Base-by-base conservation (phyloP, 2,329 filamentous ascomycete genomes). In the Sarocladium kiliense region DNA sequence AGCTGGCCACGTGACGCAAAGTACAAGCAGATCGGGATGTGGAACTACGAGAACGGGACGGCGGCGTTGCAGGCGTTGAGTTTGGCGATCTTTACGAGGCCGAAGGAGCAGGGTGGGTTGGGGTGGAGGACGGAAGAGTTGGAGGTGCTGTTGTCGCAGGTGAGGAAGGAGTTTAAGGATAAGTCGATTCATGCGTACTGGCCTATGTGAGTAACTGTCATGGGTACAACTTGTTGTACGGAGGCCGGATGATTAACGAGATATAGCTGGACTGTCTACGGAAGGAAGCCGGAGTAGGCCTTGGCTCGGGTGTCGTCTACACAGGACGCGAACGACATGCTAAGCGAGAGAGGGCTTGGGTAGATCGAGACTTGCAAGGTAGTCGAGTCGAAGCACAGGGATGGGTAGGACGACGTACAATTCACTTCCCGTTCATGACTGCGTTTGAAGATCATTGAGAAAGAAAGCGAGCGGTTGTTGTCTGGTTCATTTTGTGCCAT, bases 1-100 rank as follows among this genome's bases (percentile, higher is more conserved):
- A 64, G 70, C 9, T 84, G 80, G 79, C 74, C 79, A 0, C 75
- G 74, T 44, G 74, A 80, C 39, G 68, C 70, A 6, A 73, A 74
- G 30, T 71, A 77, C 51, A 84, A 82, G 62, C 73, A 81, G 53
- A 62, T 81, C 1, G 79, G 79, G 67, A 59, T 19, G 60, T 71
- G 66, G 64, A 66, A 61, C 16, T 65, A 63, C 25, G 63, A 69
- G 5, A 69, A 71, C 30, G 63, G 72, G 18, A 64, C 64, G 0
- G 63, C 61, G 3, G 71, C 66, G 2, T 58, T 71, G 1, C 68
- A 70, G 0, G 71, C 67, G 0, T 60, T 74, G 11, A 72, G 66
- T 16, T 61, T 73, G 54, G 68, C 66, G 0, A 58, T 74, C 1
- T 72, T 73, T 47, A 74, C 73, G 1, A 66, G 66, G 25, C 64